These are phyloP conservation scores for Phytophthora ramorum DNA, from an alignment of 352 stramenopile genomes.

Conservation along the genomic window DNA sequence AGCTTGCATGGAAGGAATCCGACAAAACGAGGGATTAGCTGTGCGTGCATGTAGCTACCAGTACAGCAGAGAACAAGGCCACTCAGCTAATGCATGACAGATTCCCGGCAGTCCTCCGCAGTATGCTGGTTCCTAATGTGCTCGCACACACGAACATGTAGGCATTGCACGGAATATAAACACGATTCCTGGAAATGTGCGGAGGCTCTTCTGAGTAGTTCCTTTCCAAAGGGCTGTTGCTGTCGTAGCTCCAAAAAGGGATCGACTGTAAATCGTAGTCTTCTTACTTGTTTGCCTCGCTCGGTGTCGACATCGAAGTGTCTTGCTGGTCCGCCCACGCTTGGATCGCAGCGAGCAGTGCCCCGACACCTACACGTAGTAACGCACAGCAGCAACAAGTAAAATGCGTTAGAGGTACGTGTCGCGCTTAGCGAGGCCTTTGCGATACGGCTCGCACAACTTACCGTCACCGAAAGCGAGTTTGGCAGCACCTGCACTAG, in stretches of 20 bases:
- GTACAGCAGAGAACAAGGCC: neutral
- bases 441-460: slow-evolving; percentile 9
- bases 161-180: neutral
- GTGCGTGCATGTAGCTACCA: too few relatives aligned
- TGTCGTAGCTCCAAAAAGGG: neutral
- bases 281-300: slow-evolving; percentile 24
- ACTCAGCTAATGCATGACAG: slow-evolving; percentile 4
- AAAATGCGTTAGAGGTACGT: slow-evolving; percentile 9
- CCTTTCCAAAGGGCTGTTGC: neutral
- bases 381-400: neutral
- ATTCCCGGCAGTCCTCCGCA: neutral
- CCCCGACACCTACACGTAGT: slow-evolving; percentile 71
- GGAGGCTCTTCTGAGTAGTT: neutral
- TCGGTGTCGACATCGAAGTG: slow-evolving; percentile 39
- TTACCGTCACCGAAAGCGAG: slow-evolving; percentile 85
- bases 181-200: neutral
- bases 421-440: neutral
- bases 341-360: slow-evolving; percentile 79
- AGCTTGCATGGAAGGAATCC: slow-evolving; percentile 9
- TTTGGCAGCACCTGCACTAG: slow-evolving; percentile 75
- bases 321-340: slow-evolving; percentile 76
- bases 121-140: too few relatives aligned
- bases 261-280: neutral
- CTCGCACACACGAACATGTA: neutral
- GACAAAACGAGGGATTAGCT: too few relatives aligned